A percentile compares a stretch with the other conserved stretches of the same genome.
These are phyloP conservation scores for Fraxinus xanthoxyloides DNA, from an alignment of 305 asterid genomes.

Conservation along the genomic window DNA sequence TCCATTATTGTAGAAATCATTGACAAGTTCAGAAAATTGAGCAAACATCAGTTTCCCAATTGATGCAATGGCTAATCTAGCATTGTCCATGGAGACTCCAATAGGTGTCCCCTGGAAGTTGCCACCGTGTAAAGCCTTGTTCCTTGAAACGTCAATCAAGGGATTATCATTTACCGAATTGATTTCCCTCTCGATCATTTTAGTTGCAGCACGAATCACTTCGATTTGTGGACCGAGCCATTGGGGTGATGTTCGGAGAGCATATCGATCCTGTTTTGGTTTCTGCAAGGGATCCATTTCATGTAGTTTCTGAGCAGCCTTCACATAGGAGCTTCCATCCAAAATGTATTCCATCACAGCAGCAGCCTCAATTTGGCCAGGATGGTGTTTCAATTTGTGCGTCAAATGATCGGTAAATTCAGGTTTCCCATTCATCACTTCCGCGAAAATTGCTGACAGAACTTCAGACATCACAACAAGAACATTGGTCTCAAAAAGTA, in stretches of 20 bases:
- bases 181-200: constrained; percentile 83
- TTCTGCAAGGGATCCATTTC: constrained; percentile 71
- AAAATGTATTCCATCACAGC: constrained; percentile 85
- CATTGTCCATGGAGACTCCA: constrained; percentile 81
- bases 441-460: constrained; percentile 73
- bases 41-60: constrained; percentile 81
- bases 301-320: constrained; percentile 62
- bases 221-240: constrained; percentile 89
- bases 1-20: constrained; percentile 78
- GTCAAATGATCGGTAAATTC: constrained; percentile 80
- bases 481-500: constrained; percentile 68
- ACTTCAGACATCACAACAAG: constrained; percentile 56
- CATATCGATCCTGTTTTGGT: constrained; percentile 77
- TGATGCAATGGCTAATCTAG: constrained; percentile 67
- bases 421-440: constrained; percentile 89
- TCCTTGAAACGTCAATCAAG: constrained; percentile 76
- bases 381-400: constrained; percentile 82
- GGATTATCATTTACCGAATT: constrained; percentile 88
- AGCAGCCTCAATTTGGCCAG: constrained; percentile 89
- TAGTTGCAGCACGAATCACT: constrained; percentile 69
- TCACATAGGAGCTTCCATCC: constrained; percentile 67
- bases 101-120: constrained; percentile 88
- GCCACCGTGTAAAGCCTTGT: constrained; percentile 84
- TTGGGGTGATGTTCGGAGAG: constrained; percentile 80
- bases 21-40: constrained; percentile 77